These are phyloP conservation scores for Glarea lozoyensis DNA, from an alignment of 495 filamentous ascomycete genomes.

Conservation along the genomic window DNA sequence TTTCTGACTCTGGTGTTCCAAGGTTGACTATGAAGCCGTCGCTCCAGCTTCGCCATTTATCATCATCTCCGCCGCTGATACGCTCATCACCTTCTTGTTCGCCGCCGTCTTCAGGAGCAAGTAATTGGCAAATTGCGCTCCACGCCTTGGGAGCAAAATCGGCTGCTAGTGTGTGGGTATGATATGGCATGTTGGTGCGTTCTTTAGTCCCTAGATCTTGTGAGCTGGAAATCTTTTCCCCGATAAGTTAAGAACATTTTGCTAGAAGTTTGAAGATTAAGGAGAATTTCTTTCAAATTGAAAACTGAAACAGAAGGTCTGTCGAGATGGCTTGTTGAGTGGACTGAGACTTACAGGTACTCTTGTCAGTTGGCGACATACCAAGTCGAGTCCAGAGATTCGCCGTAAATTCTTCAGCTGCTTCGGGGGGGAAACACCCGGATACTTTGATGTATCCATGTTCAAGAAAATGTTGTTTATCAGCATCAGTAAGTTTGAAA, in stretches of 20 bases:
- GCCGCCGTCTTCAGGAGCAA: no score
- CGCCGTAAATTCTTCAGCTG: constrained; percentile 45
- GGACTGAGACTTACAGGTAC: constrained; percentile 61
- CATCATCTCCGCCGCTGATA: constrained; percentile 32
- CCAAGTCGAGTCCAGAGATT: constrained; percentile 64
- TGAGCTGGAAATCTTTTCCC: no score
- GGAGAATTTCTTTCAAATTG: no score
- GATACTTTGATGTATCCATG: constrained; percentile 56
- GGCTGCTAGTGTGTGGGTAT: constrained; percentile 42
- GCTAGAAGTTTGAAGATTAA: no score
- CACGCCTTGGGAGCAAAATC: constrained; percentile 59
- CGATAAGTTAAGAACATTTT: no score
- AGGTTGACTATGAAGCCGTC: constrained; percentile 70
- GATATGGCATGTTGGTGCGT: constrained; percentile 57
- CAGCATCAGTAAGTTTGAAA: constrained; percentile 41
- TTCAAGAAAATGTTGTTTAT: constrained; percentile 57
- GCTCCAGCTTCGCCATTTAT: constrained; percentile 45
- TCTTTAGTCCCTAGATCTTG: no score
- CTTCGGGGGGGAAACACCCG: constrained; percentile 51
- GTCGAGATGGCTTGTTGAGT: no score
- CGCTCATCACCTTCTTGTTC: constrained; percentile 57
- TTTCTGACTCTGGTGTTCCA: constrained; percentile 48
- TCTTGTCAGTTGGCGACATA: constrained; percentile 55
- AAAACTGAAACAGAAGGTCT: no score
- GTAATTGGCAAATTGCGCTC: constrained; percentile 60